Conservation (phyloP, 2,329 filamentous ascomycete species). For the Zymoseptoria tritici region DNA sequence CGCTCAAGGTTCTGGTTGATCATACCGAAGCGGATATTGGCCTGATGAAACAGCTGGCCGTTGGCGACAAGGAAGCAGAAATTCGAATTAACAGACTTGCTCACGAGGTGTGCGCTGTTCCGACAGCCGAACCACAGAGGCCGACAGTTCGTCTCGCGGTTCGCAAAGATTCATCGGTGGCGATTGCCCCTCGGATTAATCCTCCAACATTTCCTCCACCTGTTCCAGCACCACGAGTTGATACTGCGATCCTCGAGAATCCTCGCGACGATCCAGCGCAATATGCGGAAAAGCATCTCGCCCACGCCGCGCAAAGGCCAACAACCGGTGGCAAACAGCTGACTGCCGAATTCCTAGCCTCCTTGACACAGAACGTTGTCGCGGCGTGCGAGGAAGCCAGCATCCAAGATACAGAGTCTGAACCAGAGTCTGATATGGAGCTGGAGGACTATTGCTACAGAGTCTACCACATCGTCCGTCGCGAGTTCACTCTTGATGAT, state of each 20-base stretch:
- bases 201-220: constrained; percentile 2
- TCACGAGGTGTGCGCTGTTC: background rate
- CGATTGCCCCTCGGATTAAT: background rate
- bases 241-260: background rate
- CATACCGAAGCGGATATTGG: constrained; percentile 1
- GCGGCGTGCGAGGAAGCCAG: background rate
- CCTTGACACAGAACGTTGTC: background rate
- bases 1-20: constrained; percentile 5
- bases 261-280: background rate
- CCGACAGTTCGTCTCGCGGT: background rate
- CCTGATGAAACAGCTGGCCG: constrained; percentile 3
- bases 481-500: constrained; percentile 4
- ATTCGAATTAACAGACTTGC: constrained; percentile 9
- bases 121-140: background rate
- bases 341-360: background rate
- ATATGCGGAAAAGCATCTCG: background rate
- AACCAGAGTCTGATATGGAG: background rate
- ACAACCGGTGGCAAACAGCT: constrained; percentile 12
- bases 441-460: constrained; percentile 7
- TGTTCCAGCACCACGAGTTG: constrained; percentile 1
- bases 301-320: background rate
- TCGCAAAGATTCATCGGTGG: background rate
- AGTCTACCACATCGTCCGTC: constrained; percentile 4
- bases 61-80: constrained; percentile 6
- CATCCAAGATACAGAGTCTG: background rate